A percentile compares a stretch with the other conserved stretches of the same genome.
Conservation (phyloP, 2,329 filamentous ascomycete species). For the Orbilia quercus region DNA sequence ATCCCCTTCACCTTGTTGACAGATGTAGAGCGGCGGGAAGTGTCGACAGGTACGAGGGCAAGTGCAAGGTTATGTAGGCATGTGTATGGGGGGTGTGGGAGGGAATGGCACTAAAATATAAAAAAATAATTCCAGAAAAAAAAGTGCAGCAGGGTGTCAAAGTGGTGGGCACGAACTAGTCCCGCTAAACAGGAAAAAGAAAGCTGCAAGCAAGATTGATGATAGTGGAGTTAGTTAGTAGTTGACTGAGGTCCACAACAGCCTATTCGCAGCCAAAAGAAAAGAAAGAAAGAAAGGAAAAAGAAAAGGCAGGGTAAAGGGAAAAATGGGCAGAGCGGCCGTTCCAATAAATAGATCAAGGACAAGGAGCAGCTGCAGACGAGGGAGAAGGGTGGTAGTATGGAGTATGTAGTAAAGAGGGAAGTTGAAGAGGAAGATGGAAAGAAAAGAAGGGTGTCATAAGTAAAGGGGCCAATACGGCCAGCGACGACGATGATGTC, state of each 20-base stretch:
- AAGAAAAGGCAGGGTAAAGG: slow-evolving; percentile 11
- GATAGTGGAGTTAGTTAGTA: too few relatives aligned
- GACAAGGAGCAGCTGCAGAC: not conserved
- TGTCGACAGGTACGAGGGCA: slow-evolving; percentile 56
- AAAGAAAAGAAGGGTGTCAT: too few relatives aligned
- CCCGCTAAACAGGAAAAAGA: slow-evolving; percentile 46
- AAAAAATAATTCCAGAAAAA: slow-evolving; percentile 56
- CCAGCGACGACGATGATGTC: slow-evolving; percentile 34
- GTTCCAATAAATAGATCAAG: slow-evolving; percentile 48
- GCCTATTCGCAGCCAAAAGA: slow-evolving; percentile 51
- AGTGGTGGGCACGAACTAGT: slow-evolving; percentile 50
- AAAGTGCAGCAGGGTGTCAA: slow-evolving; percentile 54
- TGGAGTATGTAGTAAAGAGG: slow-evolving; percentile 25
- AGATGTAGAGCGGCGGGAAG: slow-evolving; percentile 56
- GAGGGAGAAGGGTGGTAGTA: slow-evolving; percentile 9
- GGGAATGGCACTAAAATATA: slow-evolving; percentile 51
- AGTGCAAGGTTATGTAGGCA: slow-evolving; percentile 51
- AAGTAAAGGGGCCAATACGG: slow-evolving; percentile 47
- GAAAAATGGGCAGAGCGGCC: slow-evolving; percentile 47
- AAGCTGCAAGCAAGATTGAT: slow-evolving; percentile 2
- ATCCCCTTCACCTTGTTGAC: slow-evolving; percentile 57
- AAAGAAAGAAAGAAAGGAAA: slow-evolving; percentile 28
- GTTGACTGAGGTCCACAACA: slow-evolving; percentile 45
- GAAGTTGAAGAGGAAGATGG: not conserved
- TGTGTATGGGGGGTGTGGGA: slow-evolving; percentile 52